Conservation (phyloP, 2,329 filamentous ascomycete species). For the Ceratocystis variospora region DNA sequence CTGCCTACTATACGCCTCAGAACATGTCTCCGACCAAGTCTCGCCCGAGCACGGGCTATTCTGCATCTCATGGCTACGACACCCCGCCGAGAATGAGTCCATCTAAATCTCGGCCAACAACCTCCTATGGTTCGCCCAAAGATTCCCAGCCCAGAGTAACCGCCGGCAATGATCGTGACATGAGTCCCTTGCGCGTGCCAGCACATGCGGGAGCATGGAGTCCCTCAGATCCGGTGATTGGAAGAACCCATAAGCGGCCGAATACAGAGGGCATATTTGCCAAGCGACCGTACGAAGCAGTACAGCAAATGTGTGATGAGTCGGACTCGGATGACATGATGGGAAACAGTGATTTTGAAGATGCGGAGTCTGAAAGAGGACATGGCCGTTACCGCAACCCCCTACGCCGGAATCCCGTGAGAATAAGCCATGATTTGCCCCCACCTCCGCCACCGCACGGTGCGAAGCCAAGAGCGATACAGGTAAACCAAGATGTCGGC, state of each 20-base stretch:
- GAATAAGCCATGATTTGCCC: conserved; percentile 18
- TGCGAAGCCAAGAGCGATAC: neutral
- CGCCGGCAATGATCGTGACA: neutral
- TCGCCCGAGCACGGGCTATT: conserved; percentile 23
- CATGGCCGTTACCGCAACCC: conserved; percentile 35
- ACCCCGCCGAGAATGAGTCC: conserved; percentile 18
- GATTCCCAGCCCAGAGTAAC: neutral
- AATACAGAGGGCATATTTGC: conserved; percentile 29
- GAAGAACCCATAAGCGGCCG: conserved; percentile 38
- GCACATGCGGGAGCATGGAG: conserved; percentile 44
- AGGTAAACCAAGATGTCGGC: neutral
- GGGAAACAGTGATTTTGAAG: conserved; percentile 26
- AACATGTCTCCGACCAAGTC: conserved; percentile 13
- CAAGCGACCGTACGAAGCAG: conserved; percentile 33
- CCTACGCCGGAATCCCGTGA: conserved; percentile 36
- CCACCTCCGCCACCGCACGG: conserved; percentile 4
- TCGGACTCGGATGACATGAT: conserved; percentile 29
- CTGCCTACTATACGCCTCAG: conserved; percentile 9
- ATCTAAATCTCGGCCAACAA: conserved; percentile 12
- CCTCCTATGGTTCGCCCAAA: neutral
- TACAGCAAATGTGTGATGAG: conserved; percentile 34
- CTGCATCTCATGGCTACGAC: conserved; percentile 1
- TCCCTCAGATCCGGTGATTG: conserved; percentile 40
- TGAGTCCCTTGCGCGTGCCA: conserved; percentile 26
- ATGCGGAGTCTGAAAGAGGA: conserved; percentile 18